Base-by-base conservation (phyloP, 495 filamentous ascomycete genomes). In the Neurospora sp. region DNA sequence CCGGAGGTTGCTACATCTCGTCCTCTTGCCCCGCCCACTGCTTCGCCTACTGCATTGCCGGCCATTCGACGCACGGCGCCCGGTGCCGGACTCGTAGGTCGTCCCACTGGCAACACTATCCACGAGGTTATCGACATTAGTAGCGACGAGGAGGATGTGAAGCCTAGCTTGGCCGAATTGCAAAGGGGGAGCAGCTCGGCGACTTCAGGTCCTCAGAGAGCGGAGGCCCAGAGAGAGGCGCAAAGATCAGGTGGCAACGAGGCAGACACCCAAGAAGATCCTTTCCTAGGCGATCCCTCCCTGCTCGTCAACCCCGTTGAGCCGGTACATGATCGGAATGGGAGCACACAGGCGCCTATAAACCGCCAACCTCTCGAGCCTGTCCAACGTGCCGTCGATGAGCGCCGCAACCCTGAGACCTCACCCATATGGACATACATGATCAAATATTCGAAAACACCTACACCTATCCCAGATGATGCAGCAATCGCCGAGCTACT, bases 21-120 rank as follows among this genome's bases (percentile, higher is more conserved):
- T 3, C 20, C 20, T 12, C 20, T 3, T 59, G 0, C 2, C 4
- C 20, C 47, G 10, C 20, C 20, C 20, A 0, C 0, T 3, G 8
- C n/a, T 45, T 20, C 0, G 0, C 0, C 0, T 59, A 4, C 47
- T 59, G 5, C 20, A 27, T 0, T 0, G 47, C 20, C 10, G 4
- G 47, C 2, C 2, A 7, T 27, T 14, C 47, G 10, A 14, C 20
- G 1, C 10, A 12, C 20, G 0, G 5, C 27, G 18, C 14, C 27
- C 0, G 27, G 2, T 14, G 14, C 14, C 6, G 14, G 27, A 4
- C 2, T 14, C 3, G 5, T 65, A 1, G 14, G 14, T 3, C 27
- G 53, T 18, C 22, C 53, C 14, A 18, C 22, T 7, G 27, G 53
- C 7, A 65, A 37, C 14, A 18, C 53, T 0, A 8, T 37, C 3